phyloP scores from a whole-genome alignment of 257 asterid genomes.

The Petrea volubilis region DNA sequence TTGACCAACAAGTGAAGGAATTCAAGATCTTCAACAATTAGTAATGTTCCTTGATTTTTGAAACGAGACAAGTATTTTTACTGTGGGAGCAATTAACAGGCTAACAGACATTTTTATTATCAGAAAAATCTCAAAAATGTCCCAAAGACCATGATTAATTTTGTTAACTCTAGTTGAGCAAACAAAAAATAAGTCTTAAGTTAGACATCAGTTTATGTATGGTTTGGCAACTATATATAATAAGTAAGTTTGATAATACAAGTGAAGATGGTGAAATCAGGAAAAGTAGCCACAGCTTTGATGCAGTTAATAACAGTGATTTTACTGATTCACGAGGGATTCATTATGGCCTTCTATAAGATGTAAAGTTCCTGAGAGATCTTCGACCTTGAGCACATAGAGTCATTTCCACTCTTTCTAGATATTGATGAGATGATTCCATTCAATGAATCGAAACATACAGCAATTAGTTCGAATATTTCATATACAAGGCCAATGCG shows the following conservation, averaged over 20 bases:
- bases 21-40: not conserved
- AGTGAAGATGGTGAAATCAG: not conserved
- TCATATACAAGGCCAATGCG: conserved; percentile 5
- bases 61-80: not conserved
- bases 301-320: not conserved
- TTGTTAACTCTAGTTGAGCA: not conserved
- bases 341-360: not conserved
- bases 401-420: not conserved
- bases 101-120: not conserved
- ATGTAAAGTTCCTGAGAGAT: not conserved
- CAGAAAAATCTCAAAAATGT: not conserved
- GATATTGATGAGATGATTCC: not conserved
- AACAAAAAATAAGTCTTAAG: not conserved
- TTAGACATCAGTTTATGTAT: not conserved
- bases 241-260: not conserved
- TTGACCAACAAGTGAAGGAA: not conserved
- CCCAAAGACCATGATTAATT: not conserved
- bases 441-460: not conserved
- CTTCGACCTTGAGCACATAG: not conserved
- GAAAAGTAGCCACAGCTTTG: not conserved
- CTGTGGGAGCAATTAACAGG: not conserved
- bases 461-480: not conserved
- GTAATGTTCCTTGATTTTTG: not conserved
- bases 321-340: not conserved
- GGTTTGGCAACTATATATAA: not conserved